Conservation (phyloP, 202 grass and related monocot genomes). For the Dendrocalamus latiflorus region DNA sequence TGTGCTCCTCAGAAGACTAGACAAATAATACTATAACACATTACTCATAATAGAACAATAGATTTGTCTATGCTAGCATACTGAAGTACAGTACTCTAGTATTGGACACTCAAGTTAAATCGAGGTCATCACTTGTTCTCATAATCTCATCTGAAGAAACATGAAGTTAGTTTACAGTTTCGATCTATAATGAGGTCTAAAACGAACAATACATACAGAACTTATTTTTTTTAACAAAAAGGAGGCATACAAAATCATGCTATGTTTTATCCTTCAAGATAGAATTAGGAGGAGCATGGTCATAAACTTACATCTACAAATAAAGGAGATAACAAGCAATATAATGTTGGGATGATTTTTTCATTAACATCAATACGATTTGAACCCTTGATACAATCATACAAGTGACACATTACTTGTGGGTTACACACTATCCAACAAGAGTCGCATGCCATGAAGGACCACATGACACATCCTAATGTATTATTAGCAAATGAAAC, state of each 20-base stretch:
- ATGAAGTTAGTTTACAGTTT: not conserved
- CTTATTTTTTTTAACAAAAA: not conserved
- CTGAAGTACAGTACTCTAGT: not conserved
- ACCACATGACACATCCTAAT: not conserved
- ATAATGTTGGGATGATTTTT: not conserved
- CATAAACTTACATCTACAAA: not conserved
- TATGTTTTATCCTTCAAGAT: not conserved
- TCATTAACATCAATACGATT: not conserved
- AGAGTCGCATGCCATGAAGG: not conserved
- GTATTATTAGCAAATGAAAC: not conserved
- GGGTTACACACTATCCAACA: not conserved
- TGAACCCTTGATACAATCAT: not conserved
- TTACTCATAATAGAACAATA: not conserved
- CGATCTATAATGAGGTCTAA: not conserved
- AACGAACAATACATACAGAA: not conserved
- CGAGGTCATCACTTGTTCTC: not conserved
- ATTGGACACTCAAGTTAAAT: constrained; percentile 8
- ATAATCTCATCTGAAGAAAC: not conserved
- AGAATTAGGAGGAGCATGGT: not conserved
- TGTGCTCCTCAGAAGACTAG: not conserved
- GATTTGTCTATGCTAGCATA: constrained; percentile 1
- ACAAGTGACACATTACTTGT: not conserved
- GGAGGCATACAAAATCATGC: not conserved
- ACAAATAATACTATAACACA: not conserved
- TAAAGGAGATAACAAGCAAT: not conserved